Evolutionary conservation across 106 monocot genomes (phyloP), one percentile per base, ranked within the genome.

Genomic region (Platanthera zijinensis): DNA sequence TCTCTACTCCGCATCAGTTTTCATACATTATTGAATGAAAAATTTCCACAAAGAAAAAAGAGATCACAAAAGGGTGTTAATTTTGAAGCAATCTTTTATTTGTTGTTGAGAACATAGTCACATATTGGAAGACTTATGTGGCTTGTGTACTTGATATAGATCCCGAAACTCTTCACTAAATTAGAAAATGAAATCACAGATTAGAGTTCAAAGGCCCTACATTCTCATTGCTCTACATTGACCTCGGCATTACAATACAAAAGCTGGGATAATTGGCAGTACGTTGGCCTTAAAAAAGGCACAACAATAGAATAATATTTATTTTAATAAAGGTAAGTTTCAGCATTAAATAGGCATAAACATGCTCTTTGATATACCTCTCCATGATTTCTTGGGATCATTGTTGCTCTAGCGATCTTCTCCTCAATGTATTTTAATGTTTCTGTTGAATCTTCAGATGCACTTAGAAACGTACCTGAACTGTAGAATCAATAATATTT

Each of bases 351-450:
- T 54, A 54, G 56, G 21, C n/a, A 30, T 78, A 21, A 50, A 66
- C 48, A n/a, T 52, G n/a, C 12, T 15, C 9, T 45, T 75, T 57
- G 32, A 54, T 18, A 74, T 91, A 95, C 94, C 91, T 95, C 94
- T 78, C 91, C 94, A 76, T 91, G 82, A 1, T 79, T 78, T 84
- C 80, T 87, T 62, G 94, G 94, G 74, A 95, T 85, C 94, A 95
- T 89, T 11, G 94, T 95, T 70, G 76, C 91, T 85, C 84, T 91
- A 30, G 94, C 94, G 74, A 95, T 95, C 80, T 89, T 89, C 48
- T 85, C 51, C 67, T 95, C 91, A 69, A 95, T 78, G 18, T 76
- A 50, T 9, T 76, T 74, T 76, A 95, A 66, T 28, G 80, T 79
- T 81, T 88, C 85, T 50, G 83, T 89, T 80, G 81, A 50, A 84